Evolutionary conservation across 495 filamentous ascomycete species (phyloP).

Genomic region (Aspergillus homomorphus): DNA sequence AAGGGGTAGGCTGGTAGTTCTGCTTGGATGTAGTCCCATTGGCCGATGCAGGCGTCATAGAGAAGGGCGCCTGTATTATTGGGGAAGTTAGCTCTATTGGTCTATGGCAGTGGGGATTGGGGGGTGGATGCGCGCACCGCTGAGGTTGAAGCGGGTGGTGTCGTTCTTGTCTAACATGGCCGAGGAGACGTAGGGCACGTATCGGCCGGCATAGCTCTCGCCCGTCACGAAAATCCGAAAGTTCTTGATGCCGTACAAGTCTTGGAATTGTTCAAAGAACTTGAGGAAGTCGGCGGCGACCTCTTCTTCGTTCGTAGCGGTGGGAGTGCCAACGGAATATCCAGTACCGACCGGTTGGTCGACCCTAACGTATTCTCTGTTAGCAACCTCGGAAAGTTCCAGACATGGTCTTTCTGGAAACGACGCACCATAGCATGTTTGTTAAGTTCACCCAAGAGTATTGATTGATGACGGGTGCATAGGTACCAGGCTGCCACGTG

Average conservation of each 20-base stretch:
- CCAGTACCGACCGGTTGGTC: slow-evolving; percentile 79
- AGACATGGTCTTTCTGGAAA: no score
- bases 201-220: slow-evolving; percentile 71
- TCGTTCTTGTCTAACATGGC: slow-evolving; percentile 70
- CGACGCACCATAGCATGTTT: slow-evolving; percentile 74
- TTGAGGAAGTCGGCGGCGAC: slow-evolving; percentile 64
- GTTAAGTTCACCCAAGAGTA: slow-evolving; percentile 72
- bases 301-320: slow-evolving; percentile 59
- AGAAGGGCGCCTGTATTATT: no score
- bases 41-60: no score
- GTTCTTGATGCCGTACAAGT: slow-evolving; percentile 61
- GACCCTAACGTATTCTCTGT: no score
- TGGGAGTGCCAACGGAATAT: slow-evolving; percentile 59
- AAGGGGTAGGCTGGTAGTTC: slow-evolving; percentile 60
- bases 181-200: slow-evolving; percentile 75
- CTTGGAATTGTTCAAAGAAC: slow-evolving; percentile 66
- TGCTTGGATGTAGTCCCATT: no score
- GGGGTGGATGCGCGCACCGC: slow-evolving; percentile 66
- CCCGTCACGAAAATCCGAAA: slow-evolving; percentile 66
- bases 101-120: slow-evolving; percentile 57
- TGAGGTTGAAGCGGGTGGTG: slow-evolving; percentile 60
- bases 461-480: slow-evolving; percentile 58
- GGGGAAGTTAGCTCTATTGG: no score
- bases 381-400: no score
- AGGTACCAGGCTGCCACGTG: slow-evolving; percentile 67